Percentiles rank a stretch among this genome's conserved stretches.
These are phyloP conservation scores for Spencermartinsiella ligniputridi DNA, from an alignment of 1,139 yeast species.

Conservation along the genomic window DNA sequence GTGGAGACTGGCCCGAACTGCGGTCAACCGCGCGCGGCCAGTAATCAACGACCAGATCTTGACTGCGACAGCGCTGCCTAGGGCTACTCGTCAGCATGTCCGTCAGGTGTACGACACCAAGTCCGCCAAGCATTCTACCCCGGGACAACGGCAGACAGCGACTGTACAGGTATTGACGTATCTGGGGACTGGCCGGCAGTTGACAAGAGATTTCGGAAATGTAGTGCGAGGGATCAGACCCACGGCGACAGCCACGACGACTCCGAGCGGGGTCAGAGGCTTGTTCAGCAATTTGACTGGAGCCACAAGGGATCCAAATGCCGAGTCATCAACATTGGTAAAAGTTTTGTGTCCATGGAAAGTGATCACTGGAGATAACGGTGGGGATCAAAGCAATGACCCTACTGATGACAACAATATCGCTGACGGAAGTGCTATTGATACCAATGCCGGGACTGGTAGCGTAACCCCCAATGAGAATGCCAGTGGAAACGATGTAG, in stretches of 20 bases:
- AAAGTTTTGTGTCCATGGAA: neutral
- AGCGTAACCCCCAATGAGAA: too few relatives aligned
- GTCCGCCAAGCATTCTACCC: constrained; percentile 22
- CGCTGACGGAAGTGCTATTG: neutral
- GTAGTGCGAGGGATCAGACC: too few relatives aligned
- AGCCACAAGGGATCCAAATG: neutral
- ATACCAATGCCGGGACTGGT: neutral
- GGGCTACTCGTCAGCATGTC: constrained; percentile 25
- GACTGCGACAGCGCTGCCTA: constrained; percentile 22
- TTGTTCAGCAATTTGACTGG: neutral
- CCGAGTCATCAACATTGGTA: neutral
- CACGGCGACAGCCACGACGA: neutral
- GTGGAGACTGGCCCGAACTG: constrained; percentile 30
- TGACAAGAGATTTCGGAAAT: constrained; percentile 15
- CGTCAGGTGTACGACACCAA: constrained; percentile 28
- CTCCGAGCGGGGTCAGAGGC: neutral
- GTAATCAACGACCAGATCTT: constrained; percentile 27
- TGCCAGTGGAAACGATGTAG: too few relatives aligned
- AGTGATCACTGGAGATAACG: neutral
- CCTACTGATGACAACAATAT: neutral
- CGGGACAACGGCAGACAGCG: constrained; percentile 11
- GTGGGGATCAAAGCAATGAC: neutral
- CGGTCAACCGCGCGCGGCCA: constrained; percentile 33
- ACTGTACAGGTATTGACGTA: constrained; percentile 16
- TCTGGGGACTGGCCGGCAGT: constrained; percentile 22